Conservation (phyloP, 192 early-diverging fungal species). For the Podila verticillata region DNA sequence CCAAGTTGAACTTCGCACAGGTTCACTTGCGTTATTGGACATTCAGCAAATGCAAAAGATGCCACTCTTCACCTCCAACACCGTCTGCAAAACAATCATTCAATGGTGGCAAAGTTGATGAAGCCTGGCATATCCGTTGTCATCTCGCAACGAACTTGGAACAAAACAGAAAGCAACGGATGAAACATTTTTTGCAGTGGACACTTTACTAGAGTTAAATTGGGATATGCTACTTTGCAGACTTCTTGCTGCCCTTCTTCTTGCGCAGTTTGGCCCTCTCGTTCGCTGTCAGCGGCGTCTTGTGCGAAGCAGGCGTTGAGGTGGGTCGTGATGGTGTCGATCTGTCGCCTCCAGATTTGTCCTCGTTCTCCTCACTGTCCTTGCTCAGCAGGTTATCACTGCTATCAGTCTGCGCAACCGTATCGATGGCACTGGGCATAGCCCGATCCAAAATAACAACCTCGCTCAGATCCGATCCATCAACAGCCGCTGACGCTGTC, state of each 20-base stretch:
- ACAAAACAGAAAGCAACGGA: too few species aligned
- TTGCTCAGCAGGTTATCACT: background rate
- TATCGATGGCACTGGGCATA: background rate
- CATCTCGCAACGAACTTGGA: too few species aligned
- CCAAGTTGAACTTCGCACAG: too few species aligned
- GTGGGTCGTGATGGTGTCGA: background rate
- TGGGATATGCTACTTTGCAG: too few species aligned
- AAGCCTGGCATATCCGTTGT: too few species aligned
- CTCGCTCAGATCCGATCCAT: constrained; percentile 15
- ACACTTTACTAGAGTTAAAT: too few species aligned
- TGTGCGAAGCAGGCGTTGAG: constrained; percentile 4
- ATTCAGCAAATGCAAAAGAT: too few species aligned
- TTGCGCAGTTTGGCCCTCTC: constrained; percentile 15
- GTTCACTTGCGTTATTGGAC: too few species aligned
- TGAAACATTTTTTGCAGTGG: too few species aligned
- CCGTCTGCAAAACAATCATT: too few species aligned
- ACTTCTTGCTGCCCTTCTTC: constrained; percentile 42
- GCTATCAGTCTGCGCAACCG: background rate
- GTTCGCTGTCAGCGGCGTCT: constrained; percentile 8
- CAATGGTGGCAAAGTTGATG: too few species aligned
- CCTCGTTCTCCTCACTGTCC: background rate
- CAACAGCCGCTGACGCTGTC: background rate
- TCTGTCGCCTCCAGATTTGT: background rate
- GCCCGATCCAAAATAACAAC: constrained; percentile 7
- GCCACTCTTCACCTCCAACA: too few species aligned